phyloP scores from a whole-genome alignment of 2,329 filamentous ascomycete genomes.

The Xylariaceae sp. region DNA sequence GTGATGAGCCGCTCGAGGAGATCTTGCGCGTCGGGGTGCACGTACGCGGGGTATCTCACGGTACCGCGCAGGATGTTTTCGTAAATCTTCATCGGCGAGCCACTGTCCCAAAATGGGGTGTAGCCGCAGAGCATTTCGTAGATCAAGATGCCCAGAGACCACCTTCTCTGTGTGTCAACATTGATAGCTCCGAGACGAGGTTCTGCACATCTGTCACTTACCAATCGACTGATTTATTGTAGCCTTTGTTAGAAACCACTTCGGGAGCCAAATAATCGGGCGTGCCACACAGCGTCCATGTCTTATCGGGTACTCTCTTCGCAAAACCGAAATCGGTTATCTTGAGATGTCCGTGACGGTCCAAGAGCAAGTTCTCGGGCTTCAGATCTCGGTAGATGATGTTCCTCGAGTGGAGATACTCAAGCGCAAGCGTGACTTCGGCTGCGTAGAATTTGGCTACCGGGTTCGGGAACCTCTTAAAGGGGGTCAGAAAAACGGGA shows the following conservation, averaged over 20 bases:
- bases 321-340: constrained; percentile 99
- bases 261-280: constrained; percentile 96
- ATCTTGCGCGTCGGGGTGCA: constrained; percentile 90
- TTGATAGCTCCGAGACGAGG: constrained; percentile 10
- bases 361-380: constrained; percentile 85
- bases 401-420: constrained; percentile 89
- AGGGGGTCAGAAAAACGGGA: constrained; percentile 16
- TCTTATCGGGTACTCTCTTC: constrained; percentile 97
- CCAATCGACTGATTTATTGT: constrained; percentile 99
- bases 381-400: constrained; percentile 98
- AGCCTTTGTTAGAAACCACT: constrained; percentile 97
- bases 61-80: constrained; percentile 96
- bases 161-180: constrained; percentile 52
- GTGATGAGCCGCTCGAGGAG: constrained; percentile 91
- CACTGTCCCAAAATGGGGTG: constrained; percentile 97
- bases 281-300: constrained; percentile 96
- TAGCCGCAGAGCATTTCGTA: constrained; percentile 99
- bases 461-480: constrained; percentile 96
- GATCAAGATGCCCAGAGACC: constrained; percentile 96
- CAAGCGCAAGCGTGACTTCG: constrained; percentile 89
- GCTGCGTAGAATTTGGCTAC: constrained; percentile 99
- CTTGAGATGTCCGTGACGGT: constrained; percentile 90
- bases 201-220: constrained; percentile 44
- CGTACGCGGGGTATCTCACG: constrained; percentile 94
- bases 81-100: constrained; percentile 98